Conservation (phyloP, 805 yeast genomes). For the Saturnispora quitensis region DNA sequence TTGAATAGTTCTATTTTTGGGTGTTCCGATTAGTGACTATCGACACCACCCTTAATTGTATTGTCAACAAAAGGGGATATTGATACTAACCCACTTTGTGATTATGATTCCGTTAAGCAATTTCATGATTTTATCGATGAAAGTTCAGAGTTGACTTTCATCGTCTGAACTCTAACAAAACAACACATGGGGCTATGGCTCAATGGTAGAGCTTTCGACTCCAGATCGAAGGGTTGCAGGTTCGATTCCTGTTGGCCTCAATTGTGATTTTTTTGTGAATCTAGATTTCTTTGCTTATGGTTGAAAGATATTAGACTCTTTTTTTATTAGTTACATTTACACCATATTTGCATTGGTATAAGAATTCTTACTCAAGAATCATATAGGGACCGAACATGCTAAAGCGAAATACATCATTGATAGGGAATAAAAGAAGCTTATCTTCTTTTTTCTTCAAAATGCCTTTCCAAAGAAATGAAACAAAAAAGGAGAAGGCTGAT, state of each 20-base stretch:
- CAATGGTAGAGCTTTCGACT: slow-evolving; percentile 76
- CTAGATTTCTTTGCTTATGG: neutral
- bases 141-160: too few species aligned
- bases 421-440: neutral
- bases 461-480: neutral
- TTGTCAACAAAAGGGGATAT: too few species aligned
- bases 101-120: too few species aligned
- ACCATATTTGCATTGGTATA: neutral
- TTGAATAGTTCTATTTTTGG: too few species aligned
- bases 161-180: too few species aligned
- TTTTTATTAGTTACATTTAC: neutral
- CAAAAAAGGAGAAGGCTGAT: neutral
- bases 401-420: neutral
- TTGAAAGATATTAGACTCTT: neutral
- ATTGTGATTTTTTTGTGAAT: neutral
- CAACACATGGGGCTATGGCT: slow-evolving; percentile 57
- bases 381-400: neutral
- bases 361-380: neutral
- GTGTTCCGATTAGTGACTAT: too few species aligned
- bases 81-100: too few species aligned
- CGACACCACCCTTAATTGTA: too few species aligned
- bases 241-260: slow-evolving; percentile 20
- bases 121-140: too few species aligned
- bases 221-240: slow-evolving; percentile 34
- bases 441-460: neutral